A percentile compares a stretch with the other conserved stretches of the same genome.
phyloP scores from a whole-genome alignment of 2,329 filamentous ascomycete species.

The Hymenoscyphus scutula region DNA sequence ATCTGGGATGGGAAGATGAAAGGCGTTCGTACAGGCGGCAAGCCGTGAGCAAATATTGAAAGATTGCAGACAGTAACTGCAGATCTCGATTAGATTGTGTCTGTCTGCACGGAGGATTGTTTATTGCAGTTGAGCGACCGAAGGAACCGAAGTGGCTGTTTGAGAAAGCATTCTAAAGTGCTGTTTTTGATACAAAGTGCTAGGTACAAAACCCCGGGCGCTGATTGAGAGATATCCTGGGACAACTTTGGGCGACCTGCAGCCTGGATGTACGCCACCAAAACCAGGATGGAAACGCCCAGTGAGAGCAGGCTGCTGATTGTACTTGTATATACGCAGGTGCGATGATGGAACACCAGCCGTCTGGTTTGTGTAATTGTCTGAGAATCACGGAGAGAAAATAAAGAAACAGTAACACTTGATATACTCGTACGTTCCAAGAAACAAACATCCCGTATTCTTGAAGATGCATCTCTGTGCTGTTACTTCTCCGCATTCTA shows the following conservation, averaged over 20 bases:
- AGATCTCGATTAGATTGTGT: background rate
- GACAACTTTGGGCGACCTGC: background rate
- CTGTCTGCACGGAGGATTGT: background rate
- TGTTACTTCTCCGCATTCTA: background rate
- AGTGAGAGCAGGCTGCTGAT: slow-evolving; percentile 1
- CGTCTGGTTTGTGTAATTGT: background rate
- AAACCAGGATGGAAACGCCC: background rate
- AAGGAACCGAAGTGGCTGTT: background rate
- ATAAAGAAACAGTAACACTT: too few species aligned
- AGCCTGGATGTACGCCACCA: background rate
- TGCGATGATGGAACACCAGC: background rate
- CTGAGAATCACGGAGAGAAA: too few species aligned
- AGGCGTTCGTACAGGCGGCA: background rate
- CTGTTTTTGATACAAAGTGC: too few species aligned
- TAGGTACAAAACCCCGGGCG: too few species aligned
- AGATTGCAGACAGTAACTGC: background rate
- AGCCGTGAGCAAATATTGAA: background rate
- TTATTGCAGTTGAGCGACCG: background rate
- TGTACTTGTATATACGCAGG: background rate
- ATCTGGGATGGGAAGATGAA: background rate
- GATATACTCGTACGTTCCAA: background rate
- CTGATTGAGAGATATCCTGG: background rate
- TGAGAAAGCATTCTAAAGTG: background rate
- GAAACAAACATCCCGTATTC: background rate
- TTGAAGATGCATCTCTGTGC: background rate